Percentiles rank a stretch among this genome's conserved stretches.
Evolutionary conservation across 441 rosid genomes (phyloP).

Genomic region (Cnidoscolus chayamansa): DNA sequence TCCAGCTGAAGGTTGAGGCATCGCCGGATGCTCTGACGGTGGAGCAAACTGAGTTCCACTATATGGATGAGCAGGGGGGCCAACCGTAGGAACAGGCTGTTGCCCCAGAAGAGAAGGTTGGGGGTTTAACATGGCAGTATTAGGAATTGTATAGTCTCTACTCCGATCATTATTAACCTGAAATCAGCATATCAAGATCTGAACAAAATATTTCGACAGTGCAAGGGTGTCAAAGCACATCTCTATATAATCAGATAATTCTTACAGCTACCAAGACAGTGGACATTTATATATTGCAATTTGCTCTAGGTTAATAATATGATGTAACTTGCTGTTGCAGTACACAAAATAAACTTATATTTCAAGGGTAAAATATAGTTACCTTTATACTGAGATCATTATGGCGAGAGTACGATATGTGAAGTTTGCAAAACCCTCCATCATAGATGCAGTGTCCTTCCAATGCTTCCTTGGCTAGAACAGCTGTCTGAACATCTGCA

Average conservation of each 20-base stretch:
- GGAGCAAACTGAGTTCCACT: slow-evolving; percentile 43
- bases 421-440: slow-evolving; percentile 98
- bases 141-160: slow-evolving; percentile 79
- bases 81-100: slow-evolving; percentile 51
- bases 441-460: slow-evolving; percentile 99
- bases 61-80: slow-evolving; percentile 42
- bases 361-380: not conserved
- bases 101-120: slow-evolving; percentile 71
- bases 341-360: not conserved
- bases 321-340: not conserved
- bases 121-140: slow-evolving; percentile 43
- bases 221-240: not conserved
- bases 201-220: not conserved
- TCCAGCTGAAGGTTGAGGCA: slow-evolving; percentile 56
- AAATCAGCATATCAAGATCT: slow-evolving; percentile 11
- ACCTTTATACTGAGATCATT: slow-evolving; percentile 97
- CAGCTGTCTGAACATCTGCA: slow-evolving; percentile 94
- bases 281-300: not conserved
- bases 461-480: slow-evolving; percentile 89
- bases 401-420: slow-evolving; percentile 90
- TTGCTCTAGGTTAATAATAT: not conserved
- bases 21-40: slow-evolving; percentile 29
- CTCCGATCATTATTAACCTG: slow-evolving; percentile 94
- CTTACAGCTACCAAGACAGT: not conserved
- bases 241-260: not conserved